phyloP scores from a whole-genome alignment of 1,284 basidiomycete species.

The Chondrostereum purpureum region DNA sequence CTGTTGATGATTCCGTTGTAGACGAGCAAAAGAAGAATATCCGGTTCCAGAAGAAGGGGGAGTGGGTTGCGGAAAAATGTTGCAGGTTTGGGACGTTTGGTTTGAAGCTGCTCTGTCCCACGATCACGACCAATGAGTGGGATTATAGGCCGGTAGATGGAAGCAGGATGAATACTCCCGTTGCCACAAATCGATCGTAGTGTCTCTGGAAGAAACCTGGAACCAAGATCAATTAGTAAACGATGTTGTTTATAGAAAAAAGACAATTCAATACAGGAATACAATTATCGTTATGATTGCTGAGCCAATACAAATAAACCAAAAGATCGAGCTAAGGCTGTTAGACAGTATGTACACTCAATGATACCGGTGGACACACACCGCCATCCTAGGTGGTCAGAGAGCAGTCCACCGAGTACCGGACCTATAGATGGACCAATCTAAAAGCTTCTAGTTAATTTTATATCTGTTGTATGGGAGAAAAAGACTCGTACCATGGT shows the following conservation, averaged over 20 bases:
- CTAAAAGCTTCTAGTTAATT: constrained; percentile 24
- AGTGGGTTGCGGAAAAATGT: constrained; percentile 50
- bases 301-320: constrained; percentile 66
- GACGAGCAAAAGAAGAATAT: constrained; percentile 55
- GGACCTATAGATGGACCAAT: constrained; percentile 49
- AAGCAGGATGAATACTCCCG: constrained; percentile 43
- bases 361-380: constrained; percentile 19
- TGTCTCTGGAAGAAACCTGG: constrained; percentile 58
- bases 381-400: constrained; percentile 64
- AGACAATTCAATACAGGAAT: constrained; percentile 49
- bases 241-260: too few relatives aligned
- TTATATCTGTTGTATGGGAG: too few relatives aligned
- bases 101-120: constrained; percentile 9
- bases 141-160: constrained; percentile 43
- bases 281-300: constrained; percentile 44
- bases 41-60: constrained; percentile 47
- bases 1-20: constrained; percentile 54
- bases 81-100: constrained; percentile 22
- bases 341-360: not conserved
- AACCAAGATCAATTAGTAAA: too few relatives aligned
- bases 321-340: constrained; percentile 67
- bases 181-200: constrained; percentile 48
- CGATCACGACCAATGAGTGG: constrained; percentile 37
- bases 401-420: constrained; percentile 43
- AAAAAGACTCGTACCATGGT: not conserved